phyloP scores from a whole-genome alignment of 2,329 filamentous ascomycete species.

The Leptographium radiaticola region DNA sequence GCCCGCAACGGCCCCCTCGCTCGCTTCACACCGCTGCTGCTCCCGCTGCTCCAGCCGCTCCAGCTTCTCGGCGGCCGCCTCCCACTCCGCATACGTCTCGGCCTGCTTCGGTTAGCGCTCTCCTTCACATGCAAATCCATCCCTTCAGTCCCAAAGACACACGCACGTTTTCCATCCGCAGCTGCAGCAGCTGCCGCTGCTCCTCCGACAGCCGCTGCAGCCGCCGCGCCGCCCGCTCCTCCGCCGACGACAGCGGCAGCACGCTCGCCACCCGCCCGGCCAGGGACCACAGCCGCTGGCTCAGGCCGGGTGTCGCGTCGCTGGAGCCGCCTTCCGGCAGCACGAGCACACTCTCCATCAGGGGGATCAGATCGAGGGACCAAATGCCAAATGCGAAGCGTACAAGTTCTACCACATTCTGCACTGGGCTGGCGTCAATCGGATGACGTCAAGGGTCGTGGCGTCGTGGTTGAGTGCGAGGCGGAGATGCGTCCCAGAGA shows the following conservation, averaged over 20 bases:
- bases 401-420: no score
- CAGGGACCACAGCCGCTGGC: background rate
- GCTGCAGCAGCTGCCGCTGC: constrained; percentile 6
- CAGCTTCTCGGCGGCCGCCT: constrained; percentile 59
- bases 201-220: constrained; percentile 1
- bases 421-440: no score
- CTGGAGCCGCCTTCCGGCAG: constrained; percentile 1
- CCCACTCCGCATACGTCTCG: constrained; percentile 58
- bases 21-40: constrained; percentile 1
- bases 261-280: background rate
- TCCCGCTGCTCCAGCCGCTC: constrained; percentile 67
- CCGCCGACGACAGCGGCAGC: background rate
- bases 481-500: no score
- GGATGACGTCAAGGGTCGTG: no score
- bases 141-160: background rate
- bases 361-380: no score
- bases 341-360: constrained; percentile 6
- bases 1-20: constrained; percentile 23
- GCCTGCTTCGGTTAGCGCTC: constrained; percentile 33
- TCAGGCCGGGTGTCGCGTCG: background rate
- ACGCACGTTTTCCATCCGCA: constrained; percentile 11
- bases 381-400: no score
- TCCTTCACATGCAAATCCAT: background rate
- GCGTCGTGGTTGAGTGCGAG: no score
- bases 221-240: constrained; percentile 1